Base-by-base conservation (phyloP, 805 yeast genomes). In the Kodamaea kaohsiungensis region DNA sequence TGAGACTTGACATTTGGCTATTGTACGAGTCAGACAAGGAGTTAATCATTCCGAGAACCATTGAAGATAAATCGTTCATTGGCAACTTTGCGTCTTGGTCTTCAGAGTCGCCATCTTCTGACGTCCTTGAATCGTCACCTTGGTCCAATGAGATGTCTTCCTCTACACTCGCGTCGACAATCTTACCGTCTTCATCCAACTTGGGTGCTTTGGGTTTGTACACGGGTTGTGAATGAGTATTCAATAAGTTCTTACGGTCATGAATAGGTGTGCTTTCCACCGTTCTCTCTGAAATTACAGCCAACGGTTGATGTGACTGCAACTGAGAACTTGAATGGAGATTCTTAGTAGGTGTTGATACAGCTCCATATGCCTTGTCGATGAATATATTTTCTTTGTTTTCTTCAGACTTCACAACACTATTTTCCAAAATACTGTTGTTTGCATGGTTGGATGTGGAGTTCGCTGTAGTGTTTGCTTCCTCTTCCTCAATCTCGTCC, bases 21-120 rank as follows among this genome's bases (percentile, higher is more conserved):
- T 83, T 85, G 64, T 85, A 89, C n/a, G 80, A 72, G 16, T 77
- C 80, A 18, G 80, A 58, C 50, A 86, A 70, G n/a, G 82, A 78
- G 51, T 74, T 72, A 1, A 85, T 76, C 66, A 83, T 69, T 5
- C 71, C 70, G 33, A 58, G 57, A 16, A 75, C 56, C 73, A 76
- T 75, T 0, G 67, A 55, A 18, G 72, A 61, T 43, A 75, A 62
- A 56, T 76, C 80, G 18, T 58, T 52, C 61, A 68, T 61, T 16
- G 69, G 71, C 43, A 75, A 56, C 37, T 60, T 66, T 7, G 53
- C 61, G 59, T 50, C 64, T 58, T 4, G 59, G 50, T 27, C 68
- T 59, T 25, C 51, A 5, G 15, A 27, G 15, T 27, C 48, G n/a
- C n/a, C n/a, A n/a, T 15, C 48, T 9, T 30, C 35, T 30, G 35